phyloP scores from a whole-genome alignment of 2,329 filamentous ascomycete genomes.

The Alternaria alternata region DNA sequence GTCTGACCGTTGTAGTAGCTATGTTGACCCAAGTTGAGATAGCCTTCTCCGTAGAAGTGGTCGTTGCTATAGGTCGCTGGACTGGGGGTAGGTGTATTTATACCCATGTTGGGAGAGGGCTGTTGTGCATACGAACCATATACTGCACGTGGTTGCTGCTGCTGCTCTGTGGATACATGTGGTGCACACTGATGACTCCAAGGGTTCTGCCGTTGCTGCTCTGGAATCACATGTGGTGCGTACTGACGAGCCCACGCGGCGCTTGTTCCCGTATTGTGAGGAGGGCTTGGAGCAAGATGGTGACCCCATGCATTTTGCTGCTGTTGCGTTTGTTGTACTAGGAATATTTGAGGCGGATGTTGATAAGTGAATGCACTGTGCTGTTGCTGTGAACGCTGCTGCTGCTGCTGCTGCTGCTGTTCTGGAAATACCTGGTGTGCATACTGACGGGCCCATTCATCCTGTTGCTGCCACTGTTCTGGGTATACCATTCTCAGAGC shows the following conservation, averaged over 20 bases:
- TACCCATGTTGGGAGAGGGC: neutral
- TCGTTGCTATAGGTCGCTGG: neutral
- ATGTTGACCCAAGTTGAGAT: neutral
- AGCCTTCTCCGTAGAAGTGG: neutral
- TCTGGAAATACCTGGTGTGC: neutral
- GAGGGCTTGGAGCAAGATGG: no score
- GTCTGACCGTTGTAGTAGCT: neutral
- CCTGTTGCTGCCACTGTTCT: neutral
- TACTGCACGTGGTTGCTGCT: neutral
- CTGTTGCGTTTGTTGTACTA: neutral
- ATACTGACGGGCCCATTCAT: neutral
- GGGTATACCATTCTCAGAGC: neutral
- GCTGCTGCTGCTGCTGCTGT: neutral
- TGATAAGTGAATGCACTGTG: neutral
- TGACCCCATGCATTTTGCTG: no score
- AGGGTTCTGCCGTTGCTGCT: neutral
- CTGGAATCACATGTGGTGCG: neutral
- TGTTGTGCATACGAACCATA: neutral
- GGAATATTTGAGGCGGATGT: accelerated
- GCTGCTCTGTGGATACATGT: neutral
- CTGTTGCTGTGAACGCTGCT: no score
- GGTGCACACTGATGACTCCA: neutral
- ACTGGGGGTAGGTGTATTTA: neutral
- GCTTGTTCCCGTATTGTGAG: no score
- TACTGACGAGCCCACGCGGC: neutral